Conservation (phyloP, 495 filamentous ascomycete species). For the Podospora comata region DNA sequence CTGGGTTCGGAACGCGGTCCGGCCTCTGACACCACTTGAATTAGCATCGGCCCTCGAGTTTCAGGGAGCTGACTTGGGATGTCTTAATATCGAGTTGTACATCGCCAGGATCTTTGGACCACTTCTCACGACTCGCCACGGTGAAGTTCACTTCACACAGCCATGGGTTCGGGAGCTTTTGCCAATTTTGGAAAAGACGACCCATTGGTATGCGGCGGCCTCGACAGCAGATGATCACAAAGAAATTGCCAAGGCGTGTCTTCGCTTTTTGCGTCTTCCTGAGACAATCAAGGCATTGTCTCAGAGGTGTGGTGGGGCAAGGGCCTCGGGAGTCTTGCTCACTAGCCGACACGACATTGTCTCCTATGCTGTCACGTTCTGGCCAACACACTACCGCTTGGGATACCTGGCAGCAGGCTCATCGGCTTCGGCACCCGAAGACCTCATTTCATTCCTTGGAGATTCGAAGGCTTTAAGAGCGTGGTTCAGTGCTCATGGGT, state of each 20-base stretch:
- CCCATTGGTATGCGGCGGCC: not conserved
- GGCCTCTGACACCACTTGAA: not conserved
- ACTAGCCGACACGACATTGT: not conserved
- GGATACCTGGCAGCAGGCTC: not conserved
- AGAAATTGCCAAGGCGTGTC: not conserved
- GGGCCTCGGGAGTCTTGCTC: not conserved
- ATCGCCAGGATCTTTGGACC: not conserved
- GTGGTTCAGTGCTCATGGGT: not conserved
- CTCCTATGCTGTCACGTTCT: not conserved
- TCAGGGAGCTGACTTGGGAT: not conserved
- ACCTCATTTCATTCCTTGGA: not conserved
- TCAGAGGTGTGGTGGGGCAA: too few species aligned
- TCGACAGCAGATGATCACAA: not conserved
- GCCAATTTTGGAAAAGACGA: not conserved
- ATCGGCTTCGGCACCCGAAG: not conserved
- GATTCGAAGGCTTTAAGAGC: not conserved
- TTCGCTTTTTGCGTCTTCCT: not conserved
- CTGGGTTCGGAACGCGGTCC: too few species aligned
- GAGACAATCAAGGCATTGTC: not conserved
- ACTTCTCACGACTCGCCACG: not conserved
- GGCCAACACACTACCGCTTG: not conserved
- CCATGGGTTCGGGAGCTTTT: not conserved
- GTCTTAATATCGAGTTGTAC: not conserved
- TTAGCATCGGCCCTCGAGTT: too few species aligned
- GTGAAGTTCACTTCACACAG: not conserved